phyloP scores from a whole-genome alignment of 331 rosid genomes.

The Telfairia occidentalis region DNA sequence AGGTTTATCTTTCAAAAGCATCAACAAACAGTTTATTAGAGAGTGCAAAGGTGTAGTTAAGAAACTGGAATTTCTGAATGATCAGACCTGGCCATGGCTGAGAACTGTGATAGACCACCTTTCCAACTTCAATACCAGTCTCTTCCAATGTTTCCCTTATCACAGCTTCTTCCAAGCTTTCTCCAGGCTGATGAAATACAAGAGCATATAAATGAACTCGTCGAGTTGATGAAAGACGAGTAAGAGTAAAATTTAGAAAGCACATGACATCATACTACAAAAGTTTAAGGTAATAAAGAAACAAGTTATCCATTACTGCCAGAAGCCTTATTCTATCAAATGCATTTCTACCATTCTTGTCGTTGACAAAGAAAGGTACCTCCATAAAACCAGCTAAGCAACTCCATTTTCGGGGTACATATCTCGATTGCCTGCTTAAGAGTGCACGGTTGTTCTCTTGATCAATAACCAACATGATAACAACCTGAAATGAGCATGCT shows the following conservation, averaged over 20 bases:
- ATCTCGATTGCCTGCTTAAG: slow-evolving; percentile 47
- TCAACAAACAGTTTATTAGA: not conserved
- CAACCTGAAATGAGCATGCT: slow-evolving; percentile 39
- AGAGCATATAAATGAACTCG: slow-evolving; percentile 6
- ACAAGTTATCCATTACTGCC: not conserved
- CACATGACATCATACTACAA: not conserved
- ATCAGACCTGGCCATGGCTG: slow-evolving; percentile 96
- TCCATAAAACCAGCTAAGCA: slow-evolving; percentile 87
- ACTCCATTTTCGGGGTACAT: slow-evolving; percentile 58
- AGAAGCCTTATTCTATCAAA: not conserved
- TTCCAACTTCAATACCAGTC: slow-evolving; percentile 84
- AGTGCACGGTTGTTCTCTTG: slow-evolving; percentile 65
- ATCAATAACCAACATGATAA: slow-evolving; percentile 86
- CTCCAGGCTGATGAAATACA: slow-evolving; percentile 58
- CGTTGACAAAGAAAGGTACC: slow-evolving; percentile 28
- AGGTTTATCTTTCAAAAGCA: not conserved
- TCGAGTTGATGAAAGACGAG: not conserved
- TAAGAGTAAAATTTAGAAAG: not conserved
- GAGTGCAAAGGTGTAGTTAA: not conserved
- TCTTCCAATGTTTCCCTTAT: slow-evolving; percentile 96
- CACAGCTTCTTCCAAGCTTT: slow-evolving; percentile 94
- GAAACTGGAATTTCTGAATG: not conserved
- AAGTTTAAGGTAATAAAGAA: not conserved
- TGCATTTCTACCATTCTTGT: not conserved
- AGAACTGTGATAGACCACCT: slow-evolving; percentile 81